Evolutionary conservation across 768 basidiomycete genomes (phyloP), one percentile per base, ranked within the genome.

Genomic region (Mrakia frigida): DNA sequence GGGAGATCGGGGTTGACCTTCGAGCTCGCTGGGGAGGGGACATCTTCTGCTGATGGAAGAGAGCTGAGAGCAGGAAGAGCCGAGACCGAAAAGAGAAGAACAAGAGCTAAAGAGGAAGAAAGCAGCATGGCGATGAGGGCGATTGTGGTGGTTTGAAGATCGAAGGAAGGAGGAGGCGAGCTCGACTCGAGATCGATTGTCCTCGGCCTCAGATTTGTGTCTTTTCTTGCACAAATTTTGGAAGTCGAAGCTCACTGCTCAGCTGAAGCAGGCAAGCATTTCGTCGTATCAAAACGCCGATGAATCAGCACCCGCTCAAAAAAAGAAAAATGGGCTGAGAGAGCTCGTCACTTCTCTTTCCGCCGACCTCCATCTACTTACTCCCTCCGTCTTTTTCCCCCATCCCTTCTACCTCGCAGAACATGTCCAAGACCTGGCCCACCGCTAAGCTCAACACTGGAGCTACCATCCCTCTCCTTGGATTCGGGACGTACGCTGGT

Each of bases 371-470:
- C 46, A 50, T 50, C 46, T 50, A 3, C 46, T 6, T 5, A n/a
- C 65, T 18, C 65, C 16, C 35, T 37, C 31, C 35, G 23, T 10
- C 37, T 4, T 14, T 33, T 37, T 37, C 37, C 37, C 65, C 39
- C 37, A 39, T 18, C 33, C 3, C 37, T 31, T 18, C 23, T 10
- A 69, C 25, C 18, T 33, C 63, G 18, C 28, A 14, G 6, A 23
- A 25, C 70, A 72, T 72, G 70, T 53, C 70, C 52, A 53, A 31
- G 31, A 37, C 52, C 52, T 37, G 61, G 18, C 73, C 73, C 39
- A 74, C 73, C n/a, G 39, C 73, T 16, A 65, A 65, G 60, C 73
- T 74, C 60, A 74, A 74, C 73, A 74, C 73, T 16, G 73, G 73
- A 16, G 73, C 73, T 14, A 23, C 14, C 25, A 61, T 74, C 25